A percentile compares a stretch with the other conserved stretches of the same genome.
Evolutionary conservation across 768 basidiomycete species (phyloP).

Genomic region (Leccinum ochraceum): DNA sequence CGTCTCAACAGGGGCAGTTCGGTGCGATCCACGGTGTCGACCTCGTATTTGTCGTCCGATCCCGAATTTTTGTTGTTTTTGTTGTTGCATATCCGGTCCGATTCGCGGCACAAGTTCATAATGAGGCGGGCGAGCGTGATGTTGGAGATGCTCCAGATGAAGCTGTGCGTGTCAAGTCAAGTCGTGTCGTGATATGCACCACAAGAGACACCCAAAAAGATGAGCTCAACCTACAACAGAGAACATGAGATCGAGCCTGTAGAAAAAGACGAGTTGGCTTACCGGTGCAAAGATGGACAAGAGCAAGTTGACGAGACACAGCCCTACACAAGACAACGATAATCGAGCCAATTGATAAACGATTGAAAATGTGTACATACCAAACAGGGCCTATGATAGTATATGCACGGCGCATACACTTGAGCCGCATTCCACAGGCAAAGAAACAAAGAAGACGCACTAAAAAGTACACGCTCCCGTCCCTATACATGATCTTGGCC

Average conservation of each 20-base stretch:
- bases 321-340: constrained; percentile 4
- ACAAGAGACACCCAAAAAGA: constrained; percentile 21
- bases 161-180: constrained; percentile 20
- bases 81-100: neutral
- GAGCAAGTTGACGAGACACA: constrained; percentile 25
- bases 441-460: neutral
- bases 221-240: constrained; percentile 19
- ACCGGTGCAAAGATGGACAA: constrained; percentile 23
- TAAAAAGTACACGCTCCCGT: constrained; percentile 30
- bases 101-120: constrained; percentile 32
- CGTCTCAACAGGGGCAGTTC: constrained; percentile 10
- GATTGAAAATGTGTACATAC: constrained; percentile 7
- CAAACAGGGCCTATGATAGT: constrained; percentile 17
- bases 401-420: neutral
- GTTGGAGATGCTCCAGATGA: constrained; percentile 29
- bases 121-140: constrained; percentile 36
- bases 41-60: too few species aligned
- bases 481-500: constrained; percentile 13
- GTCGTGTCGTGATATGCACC: neutral
- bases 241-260: neutral
- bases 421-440: neutral
- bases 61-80: too few species aligned
- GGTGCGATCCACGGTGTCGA: neutral
- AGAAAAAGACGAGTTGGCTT: constrained; percentile 1
- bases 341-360: neutral